A percentile compares a stretch with the other conserved stretches of the same genome.
Conservation (phyloP, 305 asterid genomes). For the Caryopteris hybrid region DNA sequence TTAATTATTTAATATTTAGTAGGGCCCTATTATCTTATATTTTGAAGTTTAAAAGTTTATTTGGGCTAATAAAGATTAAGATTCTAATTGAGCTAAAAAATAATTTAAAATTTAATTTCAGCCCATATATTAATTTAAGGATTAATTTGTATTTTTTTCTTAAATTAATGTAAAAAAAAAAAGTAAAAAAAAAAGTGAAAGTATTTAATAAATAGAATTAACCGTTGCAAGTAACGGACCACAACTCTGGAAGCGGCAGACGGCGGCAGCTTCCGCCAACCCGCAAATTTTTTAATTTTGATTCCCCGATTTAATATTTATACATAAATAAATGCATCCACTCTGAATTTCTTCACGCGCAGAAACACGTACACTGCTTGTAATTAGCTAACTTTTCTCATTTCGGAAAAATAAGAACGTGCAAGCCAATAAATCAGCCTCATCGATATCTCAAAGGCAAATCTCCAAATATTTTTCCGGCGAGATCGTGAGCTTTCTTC, state of each 20-base stretch:
- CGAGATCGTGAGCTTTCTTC: slow-evolving; percentile 32
- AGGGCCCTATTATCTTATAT: no score
- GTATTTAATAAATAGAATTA: no score
- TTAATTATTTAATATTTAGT: no score
- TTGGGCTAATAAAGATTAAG: no score
- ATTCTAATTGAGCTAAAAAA: no score
- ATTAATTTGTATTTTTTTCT: no score
- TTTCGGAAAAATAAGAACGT: slow-evolving; percentile 10
- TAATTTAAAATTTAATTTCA: no score
- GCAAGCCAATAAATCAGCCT: slow-evolving; percentile 10
- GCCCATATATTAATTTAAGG: no score
- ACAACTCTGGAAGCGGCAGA: neutral
- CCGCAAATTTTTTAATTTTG: neutral
- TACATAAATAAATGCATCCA: neutral
- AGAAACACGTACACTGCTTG: neutral
- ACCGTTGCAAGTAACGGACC: no score
- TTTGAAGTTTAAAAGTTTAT: no score
- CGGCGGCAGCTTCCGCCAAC: slow-evolving; percentile 4
- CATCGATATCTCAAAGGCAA: slow-evolving; percentile 24
- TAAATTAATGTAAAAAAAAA: no score
- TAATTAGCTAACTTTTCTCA: neutral
- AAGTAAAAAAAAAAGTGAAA: no score
- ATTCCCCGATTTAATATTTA: neutral
- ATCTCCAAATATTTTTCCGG: slow-evolving; percentile 29
- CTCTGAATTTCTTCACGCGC: slow-evolving; percentile 17